phyloP scores from a whole-genome alignment of 495 filamentous ascomycete genomes.

The Neurospora tetrasperma region DNA sequence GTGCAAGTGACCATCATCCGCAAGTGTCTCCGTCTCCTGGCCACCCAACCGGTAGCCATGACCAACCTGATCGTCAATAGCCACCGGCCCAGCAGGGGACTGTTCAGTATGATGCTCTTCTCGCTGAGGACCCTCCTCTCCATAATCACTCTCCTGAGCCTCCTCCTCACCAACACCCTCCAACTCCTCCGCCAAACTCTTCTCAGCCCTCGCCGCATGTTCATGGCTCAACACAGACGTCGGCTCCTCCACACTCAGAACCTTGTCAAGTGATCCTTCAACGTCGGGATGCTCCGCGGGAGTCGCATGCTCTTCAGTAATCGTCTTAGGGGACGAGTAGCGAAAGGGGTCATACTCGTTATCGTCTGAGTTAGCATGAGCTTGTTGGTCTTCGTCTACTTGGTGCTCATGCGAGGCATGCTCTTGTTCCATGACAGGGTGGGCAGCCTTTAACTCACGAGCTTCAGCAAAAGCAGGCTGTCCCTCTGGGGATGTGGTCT shows the following conservation, averaged over 20 bases:
- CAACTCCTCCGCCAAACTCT: neutral
- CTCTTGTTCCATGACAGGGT: neutral
- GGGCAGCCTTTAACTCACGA: neutral
- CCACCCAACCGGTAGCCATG: too few relatives aligned
- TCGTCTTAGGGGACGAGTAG: neutral
- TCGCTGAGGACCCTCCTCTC: neutral
- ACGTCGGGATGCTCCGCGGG: neutral
- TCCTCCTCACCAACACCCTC: neutral
- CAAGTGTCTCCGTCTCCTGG: too few relatives aligned
- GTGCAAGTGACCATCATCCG: neutral
- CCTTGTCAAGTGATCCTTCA: neutral
- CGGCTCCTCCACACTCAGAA: neutral
- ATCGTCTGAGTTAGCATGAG: neutral
- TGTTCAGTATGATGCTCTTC: neutral
- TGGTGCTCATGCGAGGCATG: neutral
- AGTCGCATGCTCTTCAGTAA: neutral
- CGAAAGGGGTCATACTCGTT: neutral
- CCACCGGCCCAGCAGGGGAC: neutral
- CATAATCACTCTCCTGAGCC: neutral
- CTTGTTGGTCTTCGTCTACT: too few relatives aligned
- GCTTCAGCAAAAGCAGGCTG: neutral
- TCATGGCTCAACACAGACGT: neutral
- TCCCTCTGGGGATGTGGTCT: neutral
- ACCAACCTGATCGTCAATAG: neutral
- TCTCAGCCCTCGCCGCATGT: neutral